Percentiles rank a stretch among this genome's conserved stretches.
phyloP scores from a whole-genome alignment of 805 yeast genomes.

The Starmerella vaccinii region DNA sequence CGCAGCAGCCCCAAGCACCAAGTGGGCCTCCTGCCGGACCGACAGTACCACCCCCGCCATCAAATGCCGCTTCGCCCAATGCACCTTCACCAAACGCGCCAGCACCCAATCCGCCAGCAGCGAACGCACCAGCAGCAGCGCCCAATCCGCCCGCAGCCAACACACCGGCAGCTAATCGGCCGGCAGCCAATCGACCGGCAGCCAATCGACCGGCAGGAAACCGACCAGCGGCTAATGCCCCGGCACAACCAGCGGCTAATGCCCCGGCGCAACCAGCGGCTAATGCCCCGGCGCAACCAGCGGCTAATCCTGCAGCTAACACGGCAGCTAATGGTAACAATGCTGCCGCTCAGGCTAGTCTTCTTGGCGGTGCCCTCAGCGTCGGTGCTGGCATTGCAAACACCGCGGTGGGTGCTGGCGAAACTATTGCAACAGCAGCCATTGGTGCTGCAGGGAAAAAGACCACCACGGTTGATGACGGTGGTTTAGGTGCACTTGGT shows the following conservation, averaged over 20 bases:
- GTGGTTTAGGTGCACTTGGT: background rate
- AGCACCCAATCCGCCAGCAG: too few relatives aligned
- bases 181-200: background rate
- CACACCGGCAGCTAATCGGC: background rate
- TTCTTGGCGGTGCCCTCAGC: background rate
- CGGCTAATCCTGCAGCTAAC: background rate
- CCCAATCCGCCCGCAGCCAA: too few relatives aligned
- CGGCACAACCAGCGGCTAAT: background rate
- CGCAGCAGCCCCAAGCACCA: background rate
- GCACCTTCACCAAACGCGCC: background rate
- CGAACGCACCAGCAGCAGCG: too few relatives aligned
- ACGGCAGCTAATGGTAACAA: background rate
- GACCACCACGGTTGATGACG: background rate
- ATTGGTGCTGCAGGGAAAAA: background rate
- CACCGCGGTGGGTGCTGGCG: background rate
- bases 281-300: too few relatives aligned
- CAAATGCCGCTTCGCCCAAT: too few relatives aligned
- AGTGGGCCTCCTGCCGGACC: background rate
- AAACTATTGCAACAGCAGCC: slow-evolving; percentile 1
- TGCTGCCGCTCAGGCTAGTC: background rate
- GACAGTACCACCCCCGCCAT: too few relatives aligned
- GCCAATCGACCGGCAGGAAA: background rate
- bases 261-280: too few relatives aligned
- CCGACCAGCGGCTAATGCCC: background rate
- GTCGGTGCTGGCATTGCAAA: background rate